phyloP scores from a whole-genome alignment of 495 filamentous ascomycete species.

The Lepraria neglecta region DNA sequence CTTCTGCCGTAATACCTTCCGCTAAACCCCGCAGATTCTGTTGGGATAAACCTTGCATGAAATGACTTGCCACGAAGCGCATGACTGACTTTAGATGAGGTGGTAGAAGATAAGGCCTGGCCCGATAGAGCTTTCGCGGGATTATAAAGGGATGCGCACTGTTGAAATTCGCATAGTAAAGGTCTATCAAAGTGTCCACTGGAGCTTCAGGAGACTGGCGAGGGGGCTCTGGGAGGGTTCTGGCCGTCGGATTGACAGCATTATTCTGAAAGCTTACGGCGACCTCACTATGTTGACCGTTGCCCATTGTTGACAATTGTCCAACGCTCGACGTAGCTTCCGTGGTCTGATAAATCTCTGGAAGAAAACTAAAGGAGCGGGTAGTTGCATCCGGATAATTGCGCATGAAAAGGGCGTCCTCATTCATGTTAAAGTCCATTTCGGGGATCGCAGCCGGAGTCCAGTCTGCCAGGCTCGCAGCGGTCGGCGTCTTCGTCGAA shows the following conservation, averaged over 20 bases:
- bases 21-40: not conserved
- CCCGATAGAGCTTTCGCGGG: not conserved
- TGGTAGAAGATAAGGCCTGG: constrained; percentile 1
- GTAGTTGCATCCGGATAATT: not conserved
- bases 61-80: constrained; percentile 1
- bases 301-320: not conserved
- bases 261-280: not conserved
- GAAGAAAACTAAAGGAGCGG: not conserved
- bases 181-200: not conserved
- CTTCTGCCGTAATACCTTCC: not conserved
- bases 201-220: not conserved
- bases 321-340: not conserved
- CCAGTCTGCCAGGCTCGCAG: not conserved
- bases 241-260: not conserved
- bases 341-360: not conserved
- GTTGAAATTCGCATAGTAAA: not conserved
- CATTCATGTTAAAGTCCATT: not conserved
- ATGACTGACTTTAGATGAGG: constrained; percentile 2
- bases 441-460: not conserved
- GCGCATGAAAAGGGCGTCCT: not conserved
- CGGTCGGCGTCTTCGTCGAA: not conserved
- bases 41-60: constrained; percentile 1
- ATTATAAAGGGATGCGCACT: constrained; percentile 3
- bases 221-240: not conserved
- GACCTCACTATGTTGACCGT: not conserved